Evolutionary conservation across 306 rosid species (phyloP), one percentile per base, ranked within the genome.

Genomic region (Rosa lucieae): DNA sequence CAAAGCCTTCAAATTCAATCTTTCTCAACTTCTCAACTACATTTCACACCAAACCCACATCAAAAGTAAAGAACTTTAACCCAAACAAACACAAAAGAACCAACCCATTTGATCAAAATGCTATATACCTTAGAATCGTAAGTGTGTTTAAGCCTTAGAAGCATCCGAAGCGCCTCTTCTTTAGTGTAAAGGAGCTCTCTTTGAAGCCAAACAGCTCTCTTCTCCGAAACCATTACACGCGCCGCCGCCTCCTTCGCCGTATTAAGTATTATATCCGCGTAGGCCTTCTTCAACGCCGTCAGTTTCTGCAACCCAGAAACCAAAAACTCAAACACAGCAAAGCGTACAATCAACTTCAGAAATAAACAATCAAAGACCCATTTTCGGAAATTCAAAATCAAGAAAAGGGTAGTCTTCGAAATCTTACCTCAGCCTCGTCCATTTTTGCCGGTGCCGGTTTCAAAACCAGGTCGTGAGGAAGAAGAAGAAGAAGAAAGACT

Each of bases 241-340:
- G 91, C 91, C 71, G 96, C 97, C 11, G 97, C 91, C 53, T 93
- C 96, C 81, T 93, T 93, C 12, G 96, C 96, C 69, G 94, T 90
- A 76, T 93, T 88, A 6, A 93, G 92, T 11, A 93, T 90, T 72
- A 88, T 89, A 79, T 93, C 96, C 46, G 94, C 96, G 63, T 93
- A 93, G 0, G 94, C 97, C 87, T 87, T 93, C 91, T 93, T 90
- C 86, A 90, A 82, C 15, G 96, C 94, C 84, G 85, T 87, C 89
- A 90, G 81, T 87, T 93, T 93, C 97, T 93, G 88, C 70, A 65
- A 69, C 40, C 76, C 37, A 62, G 3, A 26, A 8, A 67, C 66
- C 37, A 55, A 68, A 77, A 67, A 61, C 26, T 12, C 51, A 63
- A 79, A 77, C 73, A 42, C 75, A 75, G 63, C 26, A 44, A 12